Base-by-base conservation (phyloP, 306 rosid genomes). In the Abrus pulchellus region DNA sequence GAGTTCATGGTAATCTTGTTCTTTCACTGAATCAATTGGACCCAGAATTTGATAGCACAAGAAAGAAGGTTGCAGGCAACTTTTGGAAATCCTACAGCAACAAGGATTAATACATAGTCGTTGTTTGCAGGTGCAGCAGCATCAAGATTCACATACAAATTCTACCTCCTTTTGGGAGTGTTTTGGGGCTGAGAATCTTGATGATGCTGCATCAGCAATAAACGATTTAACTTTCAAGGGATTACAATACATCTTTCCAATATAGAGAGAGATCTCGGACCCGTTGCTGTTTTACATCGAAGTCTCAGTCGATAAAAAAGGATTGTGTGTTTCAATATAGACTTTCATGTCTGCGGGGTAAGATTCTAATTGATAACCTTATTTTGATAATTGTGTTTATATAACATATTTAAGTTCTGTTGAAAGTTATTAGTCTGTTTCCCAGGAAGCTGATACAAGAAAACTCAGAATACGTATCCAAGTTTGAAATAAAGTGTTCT, bases 131-230 rank as follows among this genome's bases (percentile, higher is more conserved):
- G 85, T 85, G 98, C 98, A 86, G 94, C 98, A 92, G 78, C 98
- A 84, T 79, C 87, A 85, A 94, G 98, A 94, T 94, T 94, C 98
- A 92, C 97, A 91, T 44, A 83, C 54, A 70, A 9, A 36, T 49
- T 78, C 72, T 66, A 62, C 7, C 32, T 41, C 62, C 60, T 5
- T 30, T 3, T 5, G 3, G 20, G 49, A 6, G 52, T 10, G 72
- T 62, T 56, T 48, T 38, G 36, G 72, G 28, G 75, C 52, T 94
- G 98, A 87, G 98, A 94, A 94, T 94, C 98, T 92, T 94, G 98
- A 94, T 94, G 98, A 94, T 94, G 98, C 98, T 94, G 98, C 98
- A 94, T 92, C 96, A 85, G 97, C 98, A 65, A 91, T 89, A 79
- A 62, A 90, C 82, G 94, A 78, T 90, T 20, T 20, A 20, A 20